Conservation (phyloP, 2,329 filamentous ascomycete species). For the Hypoxylon sp. region DNA sequence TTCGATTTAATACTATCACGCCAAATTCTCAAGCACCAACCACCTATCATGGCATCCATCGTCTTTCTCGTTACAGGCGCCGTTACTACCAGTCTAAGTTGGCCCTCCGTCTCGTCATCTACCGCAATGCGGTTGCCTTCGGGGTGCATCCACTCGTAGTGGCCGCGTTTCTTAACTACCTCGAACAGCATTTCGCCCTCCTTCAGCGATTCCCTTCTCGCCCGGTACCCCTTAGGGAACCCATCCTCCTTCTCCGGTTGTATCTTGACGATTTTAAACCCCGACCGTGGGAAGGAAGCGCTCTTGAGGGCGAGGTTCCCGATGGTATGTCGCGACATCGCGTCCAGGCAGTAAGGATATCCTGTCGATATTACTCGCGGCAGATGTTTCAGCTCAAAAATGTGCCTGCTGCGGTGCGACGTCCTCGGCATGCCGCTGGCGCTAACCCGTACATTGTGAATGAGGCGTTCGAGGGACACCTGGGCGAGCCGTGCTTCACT, state of each 20-base stretch:
- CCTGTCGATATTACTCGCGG: slow-evolving; percentile 44
- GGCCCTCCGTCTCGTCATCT: slow-evolving; percentile 42
- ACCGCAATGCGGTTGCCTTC: slow-evolving; percentile 44
- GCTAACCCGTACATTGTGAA: slow-evolving; percentile 39
- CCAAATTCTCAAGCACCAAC: slow-evolving; percentile 48
- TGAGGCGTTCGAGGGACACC: slow-evolving; percentile 47
- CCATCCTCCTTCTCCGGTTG: slow-evolving; percentile 33
- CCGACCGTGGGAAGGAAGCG: slow-evolving; percentile 37
- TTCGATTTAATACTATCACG: slow-evolving; percentile 33
- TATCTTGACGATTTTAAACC: slow-evolving; percentile 42
- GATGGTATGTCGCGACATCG: slow-evolving; percentile 34
- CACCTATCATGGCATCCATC: slow-evolving; percentile 47
- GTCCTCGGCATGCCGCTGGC: slow-evolving; percentile 38
- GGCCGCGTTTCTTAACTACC: slow-evolving; percentile 33
- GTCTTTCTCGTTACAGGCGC: slow-evolving; percentile 32
- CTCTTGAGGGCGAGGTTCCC: slow-evolving; percentile 43
- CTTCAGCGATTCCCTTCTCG: slow-evolving; percentile 36
- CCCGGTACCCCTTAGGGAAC: slow-evolving; percentile 47
- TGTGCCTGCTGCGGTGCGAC: slow-evolving; percentile 37
- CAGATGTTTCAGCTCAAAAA: slow-evolving; percentile 49
- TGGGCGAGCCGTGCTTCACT: slow-evolving; percentile 38
- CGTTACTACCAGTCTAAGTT: slow-evolving; percentile 41
- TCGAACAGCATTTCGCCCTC: slow-evolving; percentile 46
- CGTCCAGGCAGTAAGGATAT: slow-evolving; percentile 45
- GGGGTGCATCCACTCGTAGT: slow-evolving; percentile 45